phyloP scores from a whole-genome alignment of 176 grass and related monocot species.

The Juncus inflexus region DNA sequence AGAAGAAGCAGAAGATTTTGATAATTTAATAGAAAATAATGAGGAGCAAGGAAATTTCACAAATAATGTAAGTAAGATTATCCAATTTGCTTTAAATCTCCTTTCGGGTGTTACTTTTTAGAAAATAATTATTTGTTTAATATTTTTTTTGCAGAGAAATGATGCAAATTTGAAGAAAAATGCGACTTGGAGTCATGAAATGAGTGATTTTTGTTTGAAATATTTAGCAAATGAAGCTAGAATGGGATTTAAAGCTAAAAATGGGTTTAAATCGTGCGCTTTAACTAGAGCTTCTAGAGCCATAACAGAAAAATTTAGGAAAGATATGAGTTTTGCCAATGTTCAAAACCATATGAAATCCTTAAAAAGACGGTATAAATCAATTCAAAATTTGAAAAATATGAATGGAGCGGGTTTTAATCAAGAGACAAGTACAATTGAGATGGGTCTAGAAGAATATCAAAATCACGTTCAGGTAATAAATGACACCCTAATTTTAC shows the following conservation, averaged over 20 bases:
- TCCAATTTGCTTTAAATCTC: too few relatives aligned
- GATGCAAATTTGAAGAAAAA: constrained; percentile 8
- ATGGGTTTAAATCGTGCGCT: constrained; percentile 1
- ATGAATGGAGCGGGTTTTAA: constrained; percentile 3
- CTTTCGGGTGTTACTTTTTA: too few relatives aligned
- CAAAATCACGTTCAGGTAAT: constrained; percentile 18
- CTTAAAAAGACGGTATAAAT: neutral
- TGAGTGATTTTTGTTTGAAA: constrained; percentile 14
- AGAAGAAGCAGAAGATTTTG: too few relatives aligned
- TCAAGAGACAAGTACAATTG: constrained; percentile 13
- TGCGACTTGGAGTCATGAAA: constrained; percentile 14
- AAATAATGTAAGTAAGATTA: neutral
- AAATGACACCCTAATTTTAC: neutral
- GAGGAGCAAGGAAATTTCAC: neutral
- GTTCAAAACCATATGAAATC: constrained; percentile 22
- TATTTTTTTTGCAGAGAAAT: neutral
- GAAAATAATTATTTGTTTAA: too few relatives aligned
- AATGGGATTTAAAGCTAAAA: neutral
- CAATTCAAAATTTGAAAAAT: constrained; percentile 7
- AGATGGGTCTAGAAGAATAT: constrained; percentile 10
- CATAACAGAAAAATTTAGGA: constrained; percentile 15
- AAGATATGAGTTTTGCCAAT: constrained; percentile 15
- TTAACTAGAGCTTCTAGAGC: neutral
- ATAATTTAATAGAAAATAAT: too few relatives aligned
- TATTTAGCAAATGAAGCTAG: neutral